Evolutionary conservation across 352 stramenopile species (phyloP), one percentile per base, ranked within the genome.

Genomic region (Phytophthora boehmeriae): DNA sequence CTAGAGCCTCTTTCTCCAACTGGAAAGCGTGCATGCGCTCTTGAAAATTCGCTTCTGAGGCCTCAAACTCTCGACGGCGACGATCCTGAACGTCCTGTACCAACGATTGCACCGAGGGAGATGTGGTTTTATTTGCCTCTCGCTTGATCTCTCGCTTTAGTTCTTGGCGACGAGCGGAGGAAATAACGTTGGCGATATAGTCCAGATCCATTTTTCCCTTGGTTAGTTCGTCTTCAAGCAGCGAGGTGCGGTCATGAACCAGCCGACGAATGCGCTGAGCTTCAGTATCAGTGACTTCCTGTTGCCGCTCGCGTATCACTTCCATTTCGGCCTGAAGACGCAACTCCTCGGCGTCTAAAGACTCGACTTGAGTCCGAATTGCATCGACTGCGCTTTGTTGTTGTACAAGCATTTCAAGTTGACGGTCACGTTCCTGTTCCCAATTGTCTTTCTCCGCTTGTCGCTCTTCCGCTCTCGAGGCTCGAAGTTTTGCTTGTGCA

Each of bases 131-230:
- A 27, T 57, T 5, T 10, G 36, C 30, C 11, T 62, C 57, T 47
- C 20, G 14, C 28, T 66, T 52, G 23, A 13, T 46, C 8, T 54
- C n/a, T 19, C 57, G 43, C 19, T 55, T 58, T 9, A 54, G 27
- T 17, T 49, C 20, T 44, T 68, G 46, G 10, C 53, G 30, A 17
- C 52, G 52, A 19, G 42, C 41, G 2, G 63, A 65, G 1, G 65
- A 65, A 4, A 87, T 63, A 1, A 87, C 36, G 19, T 81, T 61
- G 1, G 75, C 59, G 16, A 86, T 81, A 23, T 67, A 84, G 1
- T 80, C 77, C 42, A 87, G 25, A 41, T 88, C 80, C 42, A 73
- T 23, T 28, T 70, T 69, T 0, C 68, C 75, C 32, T 85, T 87
- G 0, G 54, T 41, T 17, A 89, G 54, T 55, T 89, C 75, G 2